These are phyloP conservation scores for Thelephora aurantiotincta DNA, from an alignment of 768 basidiomycete species.

Conservation along the genomic window DNA sequence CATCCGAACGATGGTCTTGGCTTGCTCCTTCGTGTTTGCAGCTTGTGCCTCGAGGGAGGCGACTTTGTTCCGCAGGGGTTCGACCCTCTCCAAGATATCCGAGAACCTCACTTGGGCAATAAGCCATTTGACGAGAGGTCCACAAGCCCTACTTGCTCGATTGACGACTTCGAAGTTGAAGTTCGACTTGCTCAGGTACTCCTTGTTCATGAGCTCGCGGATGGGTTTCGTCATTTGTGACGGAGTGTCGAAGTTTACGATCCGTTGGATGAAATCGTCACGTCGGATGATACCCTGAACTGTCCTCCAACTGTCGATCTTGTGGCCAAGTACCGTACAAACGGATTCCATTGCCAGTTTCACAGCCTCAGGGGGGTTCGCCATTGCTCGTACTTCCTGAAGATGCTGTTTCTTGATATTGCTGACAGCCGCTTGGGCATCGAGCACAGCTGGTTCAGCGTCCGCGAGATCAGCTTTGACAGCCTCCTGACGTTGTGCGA, in stretches of 20 bases:
- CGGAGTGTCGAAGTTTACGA: slow-evolving; percentile 90
- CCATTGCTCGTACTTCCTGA: slow-evolving; percentile 95
- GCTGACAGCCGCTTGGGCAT: slow-evolving; percentile 92
- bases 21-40: slow-evolving; percentile 90
- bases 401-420: slow-evolving; percentile 93
- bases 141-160: slow-evolving; percentile 91
- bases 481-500: slow-evolving; percentile 74
- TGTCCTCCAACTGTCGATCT: slow-evolving; percentile 92
- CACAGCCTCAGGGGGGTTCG: slow-evolving; percentile 94
- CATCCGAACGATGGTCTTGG: slow-evolving; percentile 78
- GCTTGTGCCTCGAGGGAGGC: slow-evolving; percentile 87
- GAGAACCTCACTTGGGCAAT: slow-evolving; percentile 95
- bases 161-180: slow-evolving; percentile 95
- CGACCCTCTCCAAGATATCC: slow-evolving; percentile 93
- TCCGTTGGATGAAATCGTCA: slow-evolving; percentile 92
- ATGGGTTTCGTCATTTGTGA: slow-evolving; percentile 81
- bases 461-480: slow-evolving; percentile 95
- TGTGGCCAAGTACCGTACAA: slow-evolving; percentile 90
- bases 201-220: slow-evolving; percentile 83
- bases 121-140: slow-evolving; percentile 96
- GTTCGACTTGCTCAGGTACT: slow-evolving; percentile 80
- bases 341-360: slow-evolving; percentile 98
- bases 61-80: slow-evolving; percentile 91
- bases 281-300: slow-evolving; percentile 92
- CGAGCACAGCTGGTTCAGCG: slow-evolving; percentile 92